Conservation (phyloP, 2,329 filamentous ascomycete genomes). For the Ceratocystis albifundus region DNA sequence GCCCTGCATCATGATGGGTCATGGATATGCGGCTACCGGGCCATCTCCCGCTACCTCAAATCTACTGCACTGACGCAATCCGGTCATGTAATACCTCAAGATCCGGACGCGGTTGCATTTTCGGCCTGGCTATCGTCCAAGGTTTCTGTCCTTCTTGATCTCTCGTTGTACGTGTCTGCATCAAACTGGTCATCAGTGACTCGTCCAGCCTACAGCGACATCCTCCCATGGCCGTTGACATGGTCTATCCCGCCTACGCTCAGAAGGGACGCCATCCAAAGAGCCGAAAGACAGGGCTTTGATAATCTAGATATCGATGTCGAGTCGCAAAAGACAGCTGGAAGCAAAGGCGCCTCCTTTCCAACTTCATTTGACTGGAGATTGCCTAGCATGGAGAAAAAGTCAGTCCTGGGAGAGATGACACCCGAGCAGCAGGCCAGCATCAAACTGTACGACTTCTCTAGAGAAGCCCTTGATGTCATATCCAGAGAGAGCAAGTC, state of each 20-base stretch:
- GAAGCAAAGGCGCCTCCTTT: constrained; percentile 25
- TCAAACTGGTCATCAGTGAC: constrained; percentile 73
- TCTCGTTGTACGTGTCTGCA: constrained; percentile 80
- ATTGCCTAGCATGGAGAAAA: constrained; percentile 33
- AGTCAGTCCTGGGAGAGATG: constrained; percentile 51
- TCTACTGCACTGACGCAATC: constrained; percentile 29
- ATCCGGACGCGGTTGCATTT: constrained; percentile 42
- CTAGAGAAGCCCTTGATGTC: constrained; percentile 56
- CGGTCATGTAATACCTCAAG: constrained; percentile 27
- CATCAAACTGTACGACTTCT: constrained; percentile 65
- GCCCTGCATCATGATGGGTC: constrained; percentile 40
- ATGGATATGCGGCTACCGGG: constrained; percentile 49
- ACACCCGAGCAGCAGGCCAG: constrained; percentile 58
- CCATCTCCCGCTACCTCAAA: constrained; percentile 48
- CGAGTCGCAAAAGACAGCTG: constrained; percentile 29
- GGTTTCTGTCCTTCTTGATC: constrained; percentile 67
- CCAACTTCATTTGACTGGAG: constrained; percentile 34
- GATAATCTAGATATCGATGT: constrained; percentile 54
- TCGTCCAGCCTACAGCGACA: constrained; percentile 64
- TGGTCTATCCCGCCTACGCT: constrained; percentile 71
- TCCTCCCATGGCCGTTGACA: constrained; percentile 77
- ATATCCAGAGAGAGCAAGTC: constrained; percentile 26
- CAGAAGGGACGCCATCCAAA: constrained; percentile 55
- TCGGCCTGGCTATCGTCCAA: constrained; percentile 61
- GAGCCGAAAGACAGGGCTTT: constrained; percentile 59